A percentile compares a stretch with the other conserved stretches of the same genome.
Conservation (phyloP, 1,284 basidiomycete species). For the Hymenochaete sp. region DNA sequence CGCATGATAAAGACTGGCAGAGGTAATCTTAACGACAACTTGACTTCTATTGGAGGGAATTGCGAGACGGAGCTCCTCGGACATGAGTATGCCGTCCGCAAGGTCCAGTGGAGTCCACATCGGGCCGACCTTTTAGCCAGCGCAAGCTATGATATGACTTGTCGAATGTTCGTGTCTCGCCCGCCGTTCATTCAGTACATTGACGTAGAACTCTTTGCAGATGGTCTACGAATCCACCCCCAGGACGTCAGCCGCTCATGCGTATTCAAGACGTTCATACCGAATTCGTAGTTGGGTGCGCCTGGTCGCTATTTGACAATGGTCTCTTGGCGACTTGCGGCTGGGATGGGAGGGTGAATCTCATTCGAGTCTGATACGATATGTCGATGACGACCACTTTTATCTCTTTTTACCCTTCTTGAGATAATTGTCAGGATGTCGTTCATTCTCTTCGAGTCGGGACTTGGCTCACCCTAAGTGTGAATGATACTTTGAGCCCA, state of each 20-base stretch:
- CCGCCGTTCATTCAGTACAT: conserved; percentile 3
- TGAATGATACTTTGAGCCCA: too few species aligned
- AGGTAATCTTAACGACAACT: conserved; percentile 14
- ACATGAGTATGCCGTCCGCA: conserved; percentile 77
- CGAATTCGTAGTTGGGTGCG: conserved; percentile 89
- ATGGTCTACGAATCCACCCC: conserved; percentile 52
- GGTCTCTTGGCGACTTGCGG: conserved; percentile 80
- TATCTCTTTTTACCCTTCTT: too few species aligned
- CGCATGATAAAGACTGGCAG: conserved; percentile 54
- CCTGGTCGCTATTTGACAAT: conserved; percentile 85
- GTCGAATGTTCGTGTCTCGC: conserved; percentile 61
- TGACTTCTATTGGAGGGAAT: conserved; percentile 50
- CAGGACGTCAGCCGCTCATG: conserved; percentile 47
- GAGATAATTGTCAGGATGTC: too few species aligned
- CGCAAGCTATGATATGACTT: conserved; percentile 95
- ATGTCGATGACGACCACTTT: too few species aligned
- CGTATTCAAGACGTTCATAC: conserved; percentile 81
- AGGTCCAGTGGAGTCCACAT: conserved; percentile 72
- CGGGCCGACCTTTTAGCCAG: conserved; percentile 71
- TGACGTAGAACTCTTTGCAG: conserved; percentile 29
- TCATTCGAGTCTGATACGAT: too few species aligned
- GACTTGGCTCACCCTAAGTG: too few species aligned
- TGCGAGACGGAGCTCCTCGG: conserved; percentile 63
- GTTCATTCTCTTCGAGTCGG: too few species aligned
- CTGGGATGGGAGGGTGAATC: conserved; percentile 82